phyloP scores from a whole-genome alignment of 805 yeast species.

The Saccharomycopsis amapae region DNA sequence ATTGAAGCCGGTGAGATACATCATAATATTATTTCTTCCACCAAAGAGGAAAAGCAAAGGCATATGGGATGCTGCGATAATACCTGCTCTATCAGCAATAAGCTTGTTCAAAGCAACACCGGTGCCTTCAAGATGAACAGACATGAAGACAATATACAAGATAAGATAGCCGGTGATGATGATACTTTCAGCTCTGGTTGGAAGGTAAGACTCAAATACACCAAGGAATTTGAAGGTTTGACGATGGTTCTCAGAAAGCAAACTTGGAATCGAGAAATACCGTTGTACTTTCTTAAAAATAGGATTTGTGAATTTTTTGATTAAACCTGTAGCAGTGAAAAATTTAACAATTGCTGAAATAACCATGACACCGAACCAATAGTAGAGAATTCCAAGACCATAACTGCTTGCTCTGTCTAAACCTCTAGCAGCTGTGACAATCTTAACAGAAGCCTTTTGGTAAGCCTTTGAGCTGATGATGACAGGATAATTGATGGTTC shows the following conservation, averaged over 20 bases:
- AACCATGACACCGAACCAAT: slow-evolving; percentile 16
- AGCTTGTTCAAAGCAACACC: slow-evolving; percentile 33
- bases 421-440: background rate
- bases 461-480: slow-evolving; percentile 1
- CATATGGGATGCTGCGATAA: slow-evolving; percentile 32
- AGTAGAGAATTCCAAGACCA: slow-evolving; percentile 18
- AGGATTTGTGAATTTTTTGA: slow-evolving; percentile 1
- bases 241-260: slow-evolving; percentile 25
- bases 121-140: slow-evolving; percentile 26
- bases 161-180: slow-evolving; percentile 30
- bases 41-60: slow-evolving; percentile 59
- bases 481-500: slow-evolving; percentile 9
- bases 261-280: slow-evolving; percentile 26
- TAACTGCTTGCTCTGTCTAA: slow-evolving; percentile 5
- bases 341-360: slow-evolving; percentile 7
- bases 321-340: slow-evolving; percentile 13
- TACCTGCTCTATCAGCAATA: slow-evolving; percentile 34
- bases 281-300: slow-evolving; percentile 23
- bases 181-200: slow-evolving; percentile 35
- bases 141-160: slow-evolving; percentile 28
- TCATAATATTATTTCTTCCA: slow-evolving; percentile 65
- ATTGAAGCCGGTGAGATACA: slow-evolving; percentile 53
- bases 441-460: background rate
- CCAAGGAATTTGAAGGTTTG: slow-evolving; percentile 21
- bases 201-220: slow-evolving; percentile 27